Percentiles rank a stretch among this genome's conserved stretches.
phyloP scores from a whole-genome alignment of 139 green algal species.

The Chlorella sorokiniana region DNA sequence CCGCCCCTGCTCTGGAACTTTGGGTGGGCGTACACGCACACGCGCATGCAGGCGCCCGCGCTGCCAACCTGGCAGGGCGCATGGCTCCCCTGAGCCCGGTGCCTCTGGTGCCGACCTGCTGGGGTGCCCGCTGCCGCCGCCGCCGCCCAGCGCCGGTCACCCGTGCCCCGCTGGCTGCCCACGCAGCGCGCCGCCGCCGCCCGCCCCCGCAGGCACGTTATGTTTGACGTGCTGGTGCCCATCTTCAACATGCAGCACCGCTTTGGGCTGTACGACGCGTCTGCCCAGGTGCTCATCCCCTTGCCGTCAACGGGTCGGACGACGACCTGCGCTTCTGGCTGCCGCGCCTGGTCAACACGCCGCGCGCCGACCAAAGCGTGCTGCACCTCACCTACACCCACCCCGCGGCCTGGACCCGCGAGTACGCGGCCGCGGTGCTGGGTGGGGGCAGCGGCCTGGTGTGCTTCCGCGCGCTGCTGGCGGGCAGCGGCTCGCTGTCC shows the following conservation, averaged over 20 bases:
- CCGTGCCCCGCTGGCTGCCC: not conserved
- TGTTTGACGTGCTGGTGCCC: constrained; percentile 35
- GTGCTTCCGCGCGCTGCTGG: constrained; percentile 34
- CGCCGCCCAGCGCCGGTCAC: not conserved
- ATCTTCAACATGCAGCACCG: constrained; percentile 39
- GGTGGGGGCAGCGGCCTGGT: constrained; percentile 1
- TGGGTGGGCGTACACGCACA: not conserved
- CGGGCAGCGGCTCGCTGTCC: constrained; percentile 23
- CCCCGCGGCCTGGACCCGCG: not conserved
- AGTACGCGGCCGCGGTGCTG: constrained; percentile 23
- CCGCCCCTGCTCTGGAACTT: constrained; percentile 14
- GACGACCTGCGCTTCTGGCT: not conserved
- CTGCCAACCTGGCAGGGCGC: too few species aligned
- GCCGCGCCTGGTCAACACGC: constrained; percentile 24
- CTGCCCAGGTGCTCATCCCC: constrained; percentile 22
- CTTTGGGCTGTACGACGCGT: constrained; percentile 22
- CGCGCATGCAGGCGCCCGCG: too few species aligned
- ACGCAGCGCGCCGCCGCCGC: not conserved
- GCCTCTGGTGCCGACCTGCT: too few species aligned
- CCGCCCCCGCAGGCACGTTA: constrained; percentile 12
- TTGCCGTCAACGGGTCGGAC: constrained; percentile 2
- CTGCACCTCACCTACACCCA: constrained; percentile 21
- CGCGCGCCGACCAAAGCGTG: not conserved
- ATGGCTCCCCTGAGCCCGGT: too few species aligned
- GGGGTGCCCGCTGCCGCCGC: too few species aligned